Base-by-base conservation (phyloP, 140 eudicot genomes). In the Anethum foeniculum region DNA sequence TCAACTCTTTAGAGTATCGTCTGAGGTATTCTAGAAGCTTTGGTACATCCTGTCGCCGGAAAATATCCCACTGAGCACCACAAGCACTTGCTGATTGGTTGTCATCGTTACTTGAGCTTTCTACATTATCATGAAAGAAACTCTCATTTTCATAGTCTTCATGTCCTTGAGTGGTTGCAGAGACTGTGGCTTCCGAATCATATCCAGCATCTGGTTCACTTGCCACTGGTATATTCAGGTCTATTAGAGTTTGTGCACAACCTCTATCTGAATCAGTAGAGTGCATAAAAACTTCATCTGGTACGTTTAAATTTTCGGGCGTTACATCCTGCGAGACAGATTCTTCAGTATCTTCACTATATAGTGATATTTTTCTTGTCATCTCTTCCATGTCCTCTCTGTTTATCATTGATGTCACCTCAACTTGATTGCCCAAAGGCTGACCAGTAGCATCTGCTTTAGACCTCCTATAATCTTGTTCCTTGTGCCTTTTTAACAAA, bases 31-130 rank as follows among this genome's bases (percentile, higher is more conserved):
- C 96, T 16, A 88, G 78, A 77, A 95, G 96, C 80, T 92, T 93
- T 15, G 95, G 91, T 71, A 86, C 90, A 84, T 95, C 99, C 83
- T 95, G 88, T 79, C 97, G 79, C 30, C 91, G 92, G 51, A 95
- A 95, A 62, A 95, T 86, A 82, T 95, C 99, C 99, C 99, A 95
- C 79, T 82, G 89, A 80, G 96, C 97, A 71, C 97, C 97, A 82
- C 90, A 83, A 82, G 86, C 77, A 81, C 90, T 90, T 16, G 76
- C 62, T 0, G 79, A 74, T 28, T 52, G 67, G 79, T 85, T 86
- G 81, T 81, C 86, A 71, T 82, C 84, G n/a, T 81, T 34, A 77
- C 81, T 78, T 23, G 91, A 86, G 81, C 88, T 85, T 83, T 83
- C 90, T 71, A 62, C 64, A 78, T 87, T 87, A 73, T 92, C 96